Percentiles rank a stretch among this genome's conserved stretches.
These are phyloP conservation scores for Apiotrichum laibachii DNA, from an alignment of 1,284 basidiomycete species.

Conservation along the genomic window DNA sequence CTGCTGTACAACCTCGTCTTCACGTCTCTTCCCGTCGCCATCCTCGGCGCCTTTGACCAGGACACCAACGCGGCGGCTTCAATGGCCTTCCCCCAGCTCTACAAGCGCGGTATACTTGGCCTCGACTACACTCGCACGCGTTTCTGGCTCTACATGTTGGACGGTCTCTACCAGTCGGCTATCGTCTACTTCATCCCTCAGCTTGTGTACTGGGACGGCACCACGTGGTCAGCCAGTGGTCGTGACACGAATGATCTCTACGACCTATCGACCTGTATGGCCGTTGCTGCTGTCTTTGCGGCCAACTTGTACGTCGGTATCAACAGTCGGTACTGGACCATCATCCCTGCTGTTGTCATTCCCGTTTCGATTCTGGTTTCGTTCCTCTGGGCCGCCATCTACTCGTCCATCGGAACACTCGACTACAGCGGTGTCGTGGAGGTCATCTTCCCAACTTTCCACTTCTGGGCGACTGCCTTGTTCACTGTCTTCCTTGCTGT, in stretches of 20 bases:
- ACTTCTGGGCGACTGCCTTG: slow-evolving; percentile 77
- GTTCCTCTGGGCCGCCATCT: slow-evolving; percentile 80
- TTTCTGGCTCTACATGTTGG: slow-evolving; percentile 94
- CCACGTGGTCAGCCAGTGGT: slow-evolving; percentile 65
- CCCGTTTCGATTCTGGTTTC: slow-evolving; percentile 75
- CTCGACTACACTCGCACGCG: slow-evolving; percentile 86
- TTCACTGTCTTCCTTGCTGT: slow-evolving; percentile 68
- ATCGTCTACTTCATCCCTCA: slow-evolving; percentile 90
- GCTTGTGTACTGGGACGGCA: slow-evolving; percentile 66
- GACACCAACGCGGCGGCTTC: slow-evolving; percentile 88
- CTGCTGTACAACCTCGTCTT: slow-evolving; percentile 88
- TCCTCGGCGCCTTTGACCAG: slow-evolving; percentile 92
- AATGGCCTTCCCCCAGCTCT: slow-evolving; percentile 88
- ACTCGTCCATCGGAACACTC: slow-evolving; percentile 67
- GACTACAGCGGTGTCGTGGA: slow-evolving; percentile 71
- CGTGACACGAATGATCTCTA: slow-evolving; percentile 71
- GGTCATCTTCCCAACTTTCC: slow-evolving; percentile 70
- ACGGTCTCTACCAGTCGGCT: slow-evolving; percentile 87
- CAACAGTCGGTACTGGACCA: slow-evolving; percentile 86
- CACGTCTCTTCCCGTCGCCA: slow-evolving; percentile 87
- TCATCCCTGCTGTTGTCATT: slow-evolving; percentile 76
- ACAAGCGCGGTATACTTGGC: slow-evolving; percentile 86
- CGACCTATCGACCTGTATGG: slow-evolving; percentile 90
- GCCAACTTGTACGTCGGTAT: slow-evolving; percentile 86
- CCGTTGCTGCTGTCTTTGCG: slow-evolving; percentile 77